Evolutionary conservation across 2,329 filamentous ascomycete genomes (phyloP).

Genomic region (Fusarium sp.): DNA sequence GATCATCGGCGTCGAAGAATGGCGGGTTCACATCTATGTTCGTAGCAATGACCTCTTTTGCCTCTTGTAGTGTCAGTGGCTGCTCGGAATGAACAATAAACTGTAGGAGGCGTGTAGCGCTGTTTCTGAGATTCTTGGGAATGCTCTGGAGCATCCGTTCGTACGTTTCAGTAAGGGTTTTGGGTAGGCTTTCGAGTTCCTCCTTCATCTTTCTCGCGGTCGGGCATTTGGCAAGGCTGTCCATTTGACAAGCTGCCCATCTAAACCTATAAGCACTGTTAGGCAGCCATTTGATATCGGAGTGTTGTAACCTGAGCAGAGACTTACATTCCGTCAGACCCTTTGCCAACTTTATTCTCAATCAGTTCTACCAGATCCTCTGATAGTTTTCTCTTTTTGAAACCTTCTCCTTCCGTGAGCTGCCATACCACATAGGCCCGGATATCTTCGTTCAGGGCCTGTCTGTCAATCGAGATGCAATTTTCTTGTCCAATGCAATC

Average conservation of each 20-base stretch:
- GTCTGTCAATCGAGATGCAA: constrained; percentile 32
- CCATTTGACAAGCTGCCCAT: not conserved
- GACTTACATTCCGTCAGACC: constrained; percentile 48
- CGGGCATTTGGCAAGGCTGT: not conserved
- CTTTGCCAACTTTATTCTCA: constrained; percentile 18
- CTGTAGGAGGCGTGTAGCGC: constrained; percentile 34
- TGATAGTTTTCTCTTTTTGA: constrained; percentile 30
- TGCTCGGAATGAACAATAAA: constrained; percentile 35
- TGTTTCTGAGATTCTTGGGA: constrained; percentile 44
- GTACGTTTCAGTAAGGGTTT: not conserved
- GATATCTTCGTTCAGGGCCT: constrained; percentile 30
- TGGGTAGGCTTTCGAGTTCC: not conserved
- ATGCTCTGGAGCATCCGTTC: not conserved
- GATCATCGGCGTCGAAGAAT: not conserved
- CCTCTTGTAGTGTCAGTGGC: constrained; percentile 33
- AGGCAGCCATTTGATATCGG: not conserved
- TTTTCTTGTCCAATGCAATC: constrained; percentile 18
- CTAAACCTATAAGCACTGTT: not conserved
- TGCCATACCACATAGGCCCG: constrained; percentile 22
- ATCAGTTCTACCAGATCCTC: constrained; percentile 8
- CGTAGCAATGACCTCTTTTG: constrained; percentile 40
- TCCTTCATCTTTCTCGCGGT: not conserved
- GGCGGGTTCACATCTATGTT: not conserved
- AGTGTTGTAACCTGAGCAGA: not conserved
- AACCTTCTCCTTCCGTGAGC: constrained; percentile 24